These are phyloP conservation scores for Hamamelis virginiana DNA, from an alignment of 164 flowering plant genomes.

Conservation along the genomic window DNA sequence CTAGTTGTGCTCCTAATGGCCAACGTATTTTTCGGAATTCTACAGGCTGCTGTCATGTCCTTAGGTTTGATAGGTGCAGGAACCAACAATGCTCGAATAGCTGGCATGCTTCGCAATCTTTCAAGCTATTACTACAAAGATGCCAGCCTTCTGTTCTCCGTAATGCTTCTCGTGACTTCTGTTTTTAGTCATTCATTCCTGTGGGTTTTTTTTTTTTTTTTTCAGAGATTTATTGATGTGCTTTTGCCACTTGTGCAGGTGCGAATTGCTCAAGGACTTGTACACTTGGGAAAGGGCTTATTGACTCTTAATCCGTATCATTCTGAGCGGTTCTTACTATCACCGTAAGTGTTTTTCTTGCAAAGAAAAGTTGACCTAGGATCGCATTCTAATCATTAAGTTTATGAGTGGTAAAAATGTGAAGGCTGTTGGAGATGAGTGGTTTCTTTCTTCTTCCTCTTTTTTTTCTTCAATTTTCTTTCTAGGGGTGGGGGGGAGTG, in stretches of 20 bases:
- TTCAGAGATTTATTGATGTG: not conserved
- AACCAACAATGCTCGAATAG: conserved; percentile 96
- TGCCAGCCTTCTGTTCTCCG: conserved; percentile 90
- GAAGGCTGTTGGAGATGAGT: no score
- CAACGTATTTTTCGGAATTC: conserved; percentile 8
- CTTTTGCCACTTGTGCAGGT: conserved; percentile 51
- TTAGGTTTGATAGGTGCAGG: conserved; percentile 97
- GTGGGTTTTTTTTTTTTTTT: not conserved
- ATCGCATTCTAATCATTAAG: not conserved
- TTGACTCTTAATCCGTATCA: conserved; percentile 92
- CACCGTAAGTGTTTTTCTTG: conserved; percentile 65
- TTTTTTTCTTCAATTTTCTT: no score
- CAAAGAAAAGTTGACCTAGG: not conserved
- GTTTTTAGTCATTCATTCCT: not conserved
- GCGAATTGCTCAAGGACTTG: conserved; percentile 97
- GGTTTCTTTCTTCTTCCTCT: no score
- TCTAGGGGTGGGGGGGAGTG: no score
- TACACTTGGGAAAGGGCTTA: conserved; percentile 93
- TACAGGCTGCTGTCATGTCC: conserved; percentile 93
- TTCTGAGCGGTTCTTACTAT: conserved; percentile 82
- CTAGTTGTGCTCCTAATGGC: not conserved
- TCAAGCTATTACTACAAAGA: conserved; percentile 98
- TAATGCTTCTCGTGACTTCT: conserved; percentile 28
- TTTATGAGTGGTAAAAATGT: no score
- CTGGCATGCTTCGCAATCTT: conserved; percentile 98